Base-by-base conservation (phyloP, 2,329 filamentous ascomycete species). In the Fusarium metavorans region DNA sequence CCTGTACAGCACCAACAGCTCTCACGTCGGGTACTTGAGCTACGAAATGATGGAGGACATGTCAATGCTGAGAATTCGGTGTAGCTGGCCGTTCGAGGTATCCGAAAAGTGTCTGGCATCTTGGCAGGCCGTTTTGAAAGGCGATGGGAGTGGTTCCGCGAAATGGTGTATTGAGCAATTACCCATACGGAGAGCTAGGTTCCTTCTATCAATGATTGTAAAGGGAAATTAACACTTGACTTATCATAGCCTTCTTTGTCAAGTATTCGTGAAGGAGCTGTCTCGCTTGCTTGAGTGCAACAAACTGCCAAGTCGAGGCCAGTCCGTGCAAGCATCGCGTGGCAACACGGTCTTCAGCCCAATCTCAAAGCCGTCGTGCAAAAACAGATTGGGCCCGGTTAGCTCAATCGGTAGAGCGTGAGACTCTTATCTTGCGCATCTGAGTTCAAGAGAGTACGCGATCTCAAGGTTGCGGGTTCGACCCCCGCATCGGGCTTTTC, bases 401-500 rank as follows among this genome's bases (percentile, higher is more conserved):
- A 79, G 77, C 75, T 80, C 74, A 79, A 76, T 77, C 75, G 75
- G 73, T 90, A 91, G 89, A 91, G 89, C 89, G 89, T 90, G 86
- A 89, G 89, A 90, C 89, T 91, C 89, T 87, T 87, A 87, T 23
- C 43, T 25, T 45, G 41, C 41, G 41, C 41, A 45, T 25, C 41
- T 45, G 25, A 45, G 4, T 45, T 6, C 13, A 45, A 45, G 13
- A 16, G 43, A 48, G 43, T 48, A 48, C 43, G 23, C 43, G 8
- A 87, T 87, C 86, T 88, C 85, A 87, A 88, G 86, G 85, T 84
- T 88, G 85, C 84, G 85, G 85, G 88, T 89, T 88, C 86, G 85
- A 87, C 81, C 82, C 82, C 82, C 82, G 80, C 82, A 80, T 83
- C 79, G 82, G 82, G 80, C 81, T 83, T 41, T 7, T 14, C 14